These are phyloP conservation scores for Jackrogersella multiformis DNA, from an alignment of 495 filamentous ascomycete species.

Conservation along the genomic window DNA sequence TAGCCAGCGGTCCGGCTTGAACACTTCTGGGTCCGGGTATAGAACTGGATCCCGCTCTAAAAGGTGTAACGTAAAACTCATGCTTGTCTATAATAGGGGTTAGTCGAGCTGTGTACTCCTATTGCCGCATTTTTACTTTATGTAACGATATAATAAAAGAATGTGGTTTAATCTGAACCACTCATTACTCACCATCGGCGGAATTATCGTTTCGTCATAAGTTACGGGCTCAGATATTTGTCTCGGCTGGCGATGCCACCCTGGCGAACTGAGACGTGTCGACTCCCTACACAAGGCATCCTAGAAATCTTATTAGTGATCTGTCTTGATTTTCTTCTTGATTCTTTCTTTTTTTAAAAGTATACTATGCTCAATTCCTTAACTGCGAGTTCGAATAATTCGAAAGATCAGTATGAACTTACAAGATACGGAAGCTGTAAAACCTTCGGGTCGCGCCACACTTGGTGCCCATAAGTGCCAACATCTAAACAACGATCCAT, in stretches of 20 bases:
- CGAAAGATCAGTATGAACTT: background rate
- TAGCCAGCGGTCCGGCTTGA: constrained; percentile 3
- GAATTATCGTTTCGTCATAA: background rate
- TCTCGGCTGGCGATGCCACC: constrained; percentile 5
- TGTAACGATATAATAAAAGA: background rate
- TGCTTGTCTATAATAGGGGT: background rate
- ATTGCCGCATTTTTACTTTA: background rate
- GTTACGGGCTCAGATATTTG: background rate
- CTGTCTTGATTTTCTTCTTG: background rate
- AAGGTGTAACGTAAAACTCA: background rate
- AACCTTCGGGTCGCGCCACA: background rate
- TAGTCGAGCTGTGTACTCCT: background rate
- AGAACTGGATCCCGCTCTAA: background rate
- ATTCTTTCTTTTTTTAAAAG: too few species aligned
- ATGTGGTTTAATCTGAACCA: background rate
- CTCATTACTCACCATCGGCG: constrained; percentile 1
- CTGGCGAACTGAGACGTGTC: constrained; percentile 1
- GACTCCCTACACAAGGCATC: constrained; percentile 2
- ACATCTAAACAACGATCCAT: background rate
- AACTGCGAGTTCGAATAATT: too few species aligned
- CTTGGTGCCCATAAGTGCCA: constrained; percentile 1
- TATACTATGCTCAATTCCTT: background rate
- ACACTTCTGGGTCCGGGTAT: background rate
- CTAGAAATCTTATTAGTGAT: background rate
- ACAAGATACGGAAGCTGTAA: constrained; percentile 5